Conservation (phyloP, 257 asterid genomes). For the Solanum etuberosum region DNA sequence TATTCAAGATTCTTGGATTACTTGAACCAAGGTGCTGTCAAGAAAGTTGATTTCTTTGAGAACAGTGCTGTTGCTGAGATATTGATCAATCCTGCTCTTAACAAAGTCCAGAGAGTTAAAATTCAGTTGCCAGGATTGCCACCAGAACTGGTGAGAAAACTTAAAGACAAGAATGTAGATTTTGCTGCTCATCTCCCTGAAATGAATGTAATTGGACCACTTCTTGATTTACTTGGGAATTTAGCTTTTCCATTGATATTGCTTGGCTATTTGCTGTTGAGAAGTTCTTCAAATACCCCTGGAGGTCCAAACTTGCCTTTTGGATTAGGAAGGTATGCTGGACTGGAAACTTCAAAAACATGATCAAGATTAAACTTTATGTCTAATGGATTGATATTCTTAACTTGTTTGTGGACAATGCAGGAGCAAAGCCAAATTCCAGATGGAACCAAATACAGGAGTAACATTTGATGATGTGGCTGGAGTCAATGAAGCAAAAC, state of each 20-base stretch:
- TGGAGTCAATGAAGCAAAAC: slow-evolving; percentile 68
- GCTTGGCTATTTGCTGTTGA: slow-evolving; percentile 29
- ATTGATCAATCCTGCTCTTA: slow-evolving; percentile 26
- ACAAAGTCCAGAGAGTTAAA: slow-evolving; percentile 46
- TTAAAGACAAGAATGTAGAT: slow-evolving; percentile 41
- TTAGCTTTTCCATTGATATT: slow-evolving; percentile 50
- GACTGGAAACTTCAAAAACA: background rate
- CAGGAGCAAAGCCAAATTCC: slow-evolving; percentile 64
- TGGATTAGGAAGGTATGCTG: slow-evolving; percentile 47
- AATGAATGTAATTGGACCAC: slow-evolving; percentile 6
- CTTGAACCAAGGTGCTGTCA: slow-evolving; percentile 40
- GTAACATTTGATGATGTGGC: slow-evolving; percentile 70
- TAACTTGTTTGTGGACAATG: background rate
- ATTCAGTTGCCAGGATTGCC: slow-evolving; percentile 58
- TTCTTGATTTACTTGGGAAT: slow-evolving; percentile 44
- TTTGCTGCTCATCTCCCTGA: slow-evolving; percentile 46
- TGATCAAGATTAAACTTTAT: background rate
- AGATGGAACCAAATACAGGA: slow-evolving; percentile 68
- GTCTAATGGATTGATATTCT: background rate
- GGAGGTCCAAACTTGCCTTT: slow-evolving; percentile 62
- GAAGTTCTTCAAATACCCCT: slow-evolving; percentile 24
- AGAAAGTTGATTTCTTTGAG: slow-evolving; percentile 48
- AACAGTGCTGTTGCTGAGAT: slow-evolving; percentile 61
- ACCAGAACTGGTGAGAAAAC: slow-evolving; percentile 35
- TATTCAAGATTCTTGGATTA: slow-evolving; percentile 56